These are phyloP conservation scores for Cucurbita maxima DNA, from an alignment of 306 rosid species.

Conservation along the genomic window DNA sequence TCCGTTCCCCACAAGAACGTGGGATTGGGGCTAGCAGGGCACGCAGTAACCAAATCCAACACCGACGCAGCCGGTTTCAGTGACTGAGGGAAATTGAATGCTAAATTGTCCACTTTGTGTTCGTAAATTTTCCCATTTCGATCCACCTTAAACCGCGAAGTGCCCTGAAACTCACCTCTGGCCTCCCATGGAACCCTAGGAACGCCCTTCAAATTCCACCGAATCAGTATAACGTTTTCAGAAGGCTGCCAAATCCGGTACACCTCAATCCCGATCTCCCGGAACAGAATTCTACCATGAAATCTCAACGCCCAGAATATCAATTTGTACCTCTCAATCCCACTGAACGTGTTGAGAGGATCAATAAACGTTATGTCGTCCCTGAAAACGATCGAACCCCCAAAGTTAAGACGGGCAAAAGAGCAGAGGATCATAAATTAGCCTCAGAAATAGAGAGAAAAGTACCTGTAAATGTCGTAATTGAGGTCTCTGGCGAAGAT, in stretches of 20 bases:
- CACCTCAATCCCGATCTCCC: constrained; percentile 68
- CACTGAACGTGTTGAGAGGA: constrained; percentile 72
- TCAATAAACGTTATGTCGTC: constrained; percentile 71
- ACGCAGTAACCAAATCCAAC: constrained; percentile 68
- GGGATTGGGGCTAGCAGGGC: constrained; percentile 83
- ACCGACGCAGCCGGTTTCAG: constrained; percentile 59
- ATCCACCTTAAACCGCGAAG: constrained; percentile 72
- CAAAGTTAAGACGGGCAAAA: not conserved
- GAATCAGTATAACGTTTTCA: constrained; percentile 65
- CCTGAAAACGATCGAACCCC: constrained; percentile 28
- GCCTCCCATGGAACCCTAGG: constrained; percentile 96
- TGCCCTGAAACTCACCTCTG: constrained; percentile 87
- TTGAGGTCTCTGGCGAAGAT: constrained; percentile 75
- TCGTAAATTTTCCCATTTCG: constrained; percentile 78
- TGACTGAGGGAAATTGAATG: constrained; percentile 63
- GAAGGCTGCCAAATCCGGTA: constrained; percentile 90
- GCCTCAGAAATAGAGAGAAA: constrained; percentile 8
- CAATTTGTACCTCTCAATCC: constrained; percentile 75
- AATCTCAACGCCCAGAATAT: constrained; percentile 92
- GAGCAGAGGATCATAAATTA: not conserved
- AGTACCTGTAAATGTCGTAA: constrained; percentile 73
- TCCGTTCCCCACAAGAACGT: constrained; percentile 62
- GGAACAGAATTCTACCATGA: constrained; percentile 67
- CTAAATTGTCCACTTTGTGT: constrained; percentile 82
- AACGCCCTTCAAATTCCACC: constrained; percentile 83